These are phyloP conservation scores for Phytophthora melonis DNA, from an alignment of 352 stramenopile genomes.

Conservation along the genomic window DNA sequence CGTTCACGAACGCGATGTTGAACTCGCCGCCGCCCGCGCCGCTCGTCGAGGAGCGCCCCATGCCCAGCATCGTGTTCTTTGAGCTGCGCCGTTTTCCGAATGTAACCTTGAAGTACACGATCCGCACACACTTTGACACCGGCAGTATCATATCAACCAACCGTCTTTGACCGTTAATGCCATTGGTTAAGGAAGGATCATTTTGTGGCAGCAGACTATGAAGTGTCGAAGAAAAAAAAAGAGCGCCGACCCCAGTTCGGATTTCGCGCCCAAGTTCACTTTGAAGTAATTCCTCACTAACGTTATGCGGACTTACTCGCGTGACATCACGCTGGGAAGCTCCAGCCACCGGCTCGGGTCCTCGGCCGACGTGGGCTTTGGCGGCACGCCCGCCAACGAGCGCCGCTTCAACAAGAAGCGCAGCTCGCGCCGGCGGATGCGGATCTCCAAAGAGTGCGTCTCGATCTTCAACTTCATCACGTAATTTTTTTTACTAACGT, in stretches of 20 bases:
- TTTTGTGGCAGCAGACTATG: not conserved
- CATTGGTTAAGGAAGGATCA: not conserved
- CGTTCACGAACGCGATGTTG: conserved; percentile 81
- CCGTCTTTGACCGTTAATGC: not conserved
- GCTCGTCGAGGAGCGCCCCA: conserved; percentile 37
- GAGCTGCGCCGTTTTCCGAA: conserved; percentile 15
- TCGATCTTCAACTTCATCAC: not conserved
- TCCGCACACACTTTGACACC: not conserved
- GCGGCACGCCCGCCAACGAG: conserved; percentile 21
- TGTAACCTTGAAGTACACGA: conserved; percentile 1
- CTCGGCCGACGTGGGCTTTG: conserved; percentile 21
- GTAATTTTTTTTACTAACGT: conserved; percentile 6
- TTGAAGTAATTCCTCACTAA: conserved; percentile 9
- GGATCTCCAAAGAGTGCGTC: conserved; percentile 76
- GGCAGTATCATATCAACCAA: not conserved
- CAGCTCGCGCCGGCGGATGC: conserved; percentile 50
- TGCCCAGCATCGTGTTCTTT: conserved; percentile 45
- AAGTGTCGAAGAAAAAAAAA: conserved; percentile 23
- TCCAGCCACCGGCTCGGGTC: conserved; percentile 27
- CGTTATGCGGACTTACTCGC: conserved; percentile 31
- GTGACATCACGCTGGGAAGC: conserved; percentile 31
- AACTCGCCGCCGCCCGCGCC: conserved; percentile 64
- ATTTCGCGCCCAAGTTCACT: conserved; percentile 37
- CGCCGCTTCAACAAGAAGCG: conserved; percentile 40
- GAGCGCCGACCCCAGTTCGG: conserved; percentile 33